phyloP scores from a whole-genome alignment of 225 moss, liverwort and hornwort species.

The Physcomitrellopsis africana region DNA sequence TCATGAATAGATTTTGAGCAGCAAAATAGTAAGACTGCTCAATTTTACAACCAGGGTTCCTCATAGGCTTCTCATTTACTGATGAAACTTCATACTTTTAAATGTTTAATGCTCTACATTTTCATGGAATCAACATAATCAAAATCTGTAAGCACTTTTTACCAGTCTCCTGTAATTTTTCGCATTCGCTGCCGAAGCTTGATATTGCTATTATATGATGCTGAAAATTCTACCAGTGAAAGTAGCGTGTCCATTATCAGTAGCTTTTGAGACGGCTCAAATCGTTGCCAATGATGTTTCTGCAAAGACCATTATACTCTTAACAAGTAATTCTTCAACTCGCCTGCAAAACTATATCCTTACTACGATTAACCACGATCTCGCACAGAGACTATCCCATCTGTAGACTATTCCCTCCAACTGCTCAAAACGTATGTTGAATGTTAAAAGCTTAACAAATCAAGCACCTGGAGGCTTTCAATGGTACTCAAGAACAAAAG shows the following conservation, averaged over 20 bases:
- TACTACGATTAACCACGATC: too few species aligned
- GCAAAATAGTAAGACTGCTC: background rate
- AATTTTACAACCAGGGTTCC: background rate
- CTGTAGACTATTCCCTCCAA: background rate
- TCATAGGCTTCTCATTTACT: conserved; percentile 4
- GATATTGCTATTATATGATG: conserved; percentile 77
- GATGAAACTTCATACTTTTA: background rate
- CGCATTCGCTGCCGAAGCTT: conserved; percentile 76
- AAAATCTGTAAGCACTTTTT: background rate
- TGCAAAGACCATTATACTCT: conserved; percentile 41
- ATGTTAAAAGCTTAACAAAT: conserved; percentile 25
- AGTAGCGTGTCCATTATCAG: conserved; percentile 82
- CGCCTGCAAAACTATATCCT: background rate
- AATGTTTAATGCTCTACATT: background rate
- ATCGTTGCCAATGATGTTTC: conserved; percentile 80
- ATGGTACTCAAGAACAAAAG: conserved; percentile 65
- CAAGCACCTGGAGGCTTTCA: conserved; percentile 79
- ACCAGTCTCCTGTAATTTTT: conserved; percentile 77
- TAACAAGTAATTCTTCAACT: conserved; percentile 4
- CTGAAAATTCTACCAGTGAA: conserved; percentile 84
- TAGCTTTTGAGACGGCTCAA: conserved; percentile 74
- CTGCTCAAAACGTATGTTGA: conserved; percentile 2
- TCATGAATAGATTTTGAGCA: background rate
- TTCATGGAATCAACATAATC: background rate
- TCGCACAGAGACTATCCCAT: too few species aligned